Base-by-base conservation (phyloP, 164 flowering plant species). In the Piper longum region DNA sequence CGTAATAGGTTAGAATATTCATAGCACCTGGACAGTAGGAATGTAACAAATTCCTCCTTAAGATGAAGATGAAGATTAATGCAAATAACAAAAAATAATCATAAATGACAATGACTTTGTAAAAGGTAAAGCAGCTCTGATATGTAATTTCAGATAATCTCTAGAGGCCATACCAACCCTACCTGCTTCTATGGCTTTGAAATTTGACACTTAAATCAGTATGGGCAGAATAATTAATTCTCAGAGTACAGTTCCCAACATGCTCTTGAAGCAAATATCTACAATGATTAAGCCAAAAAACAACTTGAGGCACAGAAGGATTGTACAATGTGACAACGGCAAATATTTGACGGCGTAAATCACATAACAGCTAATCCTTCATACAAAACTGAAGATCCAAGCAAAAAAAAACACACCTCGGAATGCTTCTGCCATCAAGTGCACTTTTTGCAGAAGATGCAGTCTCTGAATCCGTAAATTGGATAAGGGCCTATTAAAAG, bases 111-210 rank as follows among this genome's bases (percentile, higher is more conserved):
- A 26, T 26, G 36, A 26, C 36, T 26, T 26, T 26, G 36, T 26
- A 26, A 26, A 1, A 2, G 36, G 2, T 26, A 26, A 26, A 26
- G 36, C 36, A 2, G 36, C 36, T 26, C 36, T 26, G 36, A 26
- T 26, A 26, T 26, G 36, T 26, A 26, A 26, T 26, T 26, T 26
- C 9, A 48, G 48, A 5, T 11, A 5, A 11, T 0, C 48, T 11
- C 7, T 14, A 17, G 41, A 40, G 9, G 18, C 39, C 12, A 56
- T 41, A 6, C 17, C 8, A 51, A 55, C 39, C 59, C 56, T 73
- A 92, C 98, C 98, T 86, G 83, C 98, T 92, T 36, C 98, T 78
- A 66, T 89, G 97, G 70, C 86, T 80, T 78, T 92, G 98, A 66
- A 92, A 92, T 73, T 92, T 92, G 39, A 92, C 95, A 78, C 79